Conservation (phyloP, 2,329 filamentous ascomycete genomes). For the Setomelanomma holmii region DNA sequence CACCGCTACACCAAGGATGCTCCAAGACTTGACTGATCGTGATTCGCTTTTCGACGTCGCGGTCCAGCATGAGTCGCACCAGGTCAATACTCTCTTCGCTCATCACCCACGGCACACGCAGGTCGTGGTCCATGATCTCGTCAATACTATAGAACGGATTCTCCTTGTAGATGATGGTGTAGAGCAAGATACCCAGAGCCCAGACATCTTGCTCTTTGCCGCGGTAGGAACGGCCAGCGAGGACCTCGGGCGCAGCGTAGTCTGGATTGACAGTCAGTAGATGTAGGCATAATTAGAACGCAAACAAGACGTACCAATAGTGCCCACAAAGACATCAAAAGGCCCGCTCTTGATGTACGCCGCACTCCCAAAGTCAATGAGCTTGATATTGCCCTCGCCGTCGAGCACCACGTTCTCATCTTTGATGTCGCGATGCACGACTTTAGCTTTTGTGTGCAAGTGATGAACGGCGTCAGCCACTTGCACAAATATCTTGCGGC, state of each 20-base stretch:
- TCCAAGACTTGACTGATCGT: conserved; percentile 88
- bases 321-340: conserved; percentile 98
- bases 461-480: conserved; percentile 90
- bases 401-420: conserved; percentile 98
- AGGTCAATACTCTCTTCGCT: conserved; percentile 93
- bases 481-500: conserved; percentile 92
- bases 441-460: conserved; percentile 85
- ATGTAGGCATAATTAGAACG: background rate
- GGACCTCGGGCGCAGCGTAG: conserved; percentile 97
- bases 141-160: conserved; percentile 99
- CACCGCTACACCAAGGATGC: conserved; percentile 76
- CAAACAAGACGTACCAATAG: conserved; percentile 74
- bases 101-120: conserved; percentile 86
- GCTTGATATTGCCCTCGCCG: conserved; percentile 91
- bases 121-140: conserved; percentile 97
- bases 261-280: conserved; percentile 62
- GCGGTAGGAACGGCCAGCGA: conserved; percentile 88
- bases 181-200: conserved; percentile 94
- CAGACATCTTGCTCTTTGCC: conserved; percentile 98
- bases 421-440: conserved; percentile 98
- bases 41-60: conserved; percentile 81
- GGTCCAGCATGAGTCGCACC: conserved; percentile 88
- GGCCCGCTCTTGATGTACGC: conserved; percentile 98
- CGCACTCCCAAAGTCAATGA: conserved; percentile 97
- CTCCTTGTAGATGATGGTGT: conserved; percentile 99